phyloP scores from a whole-genome alignment of 2,329 filamentous ascomycete species.

The Claviceps arundinis region DNA sequence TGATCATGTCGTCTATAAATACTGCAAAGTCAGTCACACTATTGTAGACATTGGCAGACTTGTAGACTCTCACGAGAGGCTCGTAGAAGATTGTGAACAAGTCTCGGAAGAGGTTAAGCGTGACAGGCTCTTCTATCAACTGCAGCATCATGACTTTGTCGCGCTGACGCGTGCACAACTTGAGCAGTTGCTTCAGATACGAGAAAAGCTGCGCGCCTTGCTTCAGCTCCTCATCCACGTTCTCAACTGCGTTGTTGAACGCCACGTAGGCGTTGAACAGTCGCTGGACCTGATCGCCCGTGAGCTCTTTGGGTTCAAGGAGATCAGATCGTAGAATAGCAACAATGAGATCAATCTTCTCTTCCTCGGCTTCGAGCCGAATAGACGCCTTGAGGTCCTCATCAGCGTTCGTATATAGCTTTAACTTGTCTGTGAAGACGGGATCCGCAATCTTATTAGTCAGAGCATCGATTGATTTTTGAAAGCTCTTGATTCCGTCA shows the following conservation, averaged over 20 bases:
- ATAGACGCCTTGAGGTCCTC: slow-evolving; percentile 64
- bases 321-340: slow-evolving; percentile 69
- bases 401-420: slow-evolving; percentile 61
- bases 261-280: slow-evolving; percentile 93
- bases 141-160: slow-evolving; percentile 97
- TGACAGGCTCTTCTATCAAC: slow-evolving; percentile 94
- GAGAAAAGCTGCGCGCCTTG: slow-evolving; percentile 87
- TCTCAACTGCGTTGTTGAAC: slow-evolving; percentile 89
- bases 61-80: slow-evolving; percentile 91
- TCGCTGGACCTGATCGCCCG: slow-evolving; percentile 61
- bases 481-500: slow-evolving; percentile 77
- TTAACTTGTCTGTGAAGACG: slow-evolving; percentile 67
- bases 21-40: slow-evolving; percentile 91
- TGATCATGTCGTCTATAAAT: slow-evolving; percentile 87
- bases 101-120: slow-evolving; percentile 87
- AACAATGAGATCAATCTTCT: slow-evolving; percentile 75
- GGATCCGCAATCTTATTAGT: slow-evolving; percentile 67
- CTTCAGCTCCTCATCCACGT: slow-evolving; percentile 75
- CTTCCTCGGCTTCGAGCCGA: slow-evolving; percentile 55
- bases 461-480: slow-evolving; percentile 73
- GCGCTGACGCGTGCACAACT: slow-evolving; percentile 77
- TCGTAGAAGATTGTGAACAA: slow-evolving; percentile 99
- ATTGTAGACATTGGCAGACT: slow-evolving; percentile 95
- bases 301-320: slow-evolving; percentile 53
- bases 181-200: slow-evolving; percentile 85